phyloP scores from a whole-genome alignment of 495 filamentous ascomycete genomes.

The Evernia prunastri region DNA sequence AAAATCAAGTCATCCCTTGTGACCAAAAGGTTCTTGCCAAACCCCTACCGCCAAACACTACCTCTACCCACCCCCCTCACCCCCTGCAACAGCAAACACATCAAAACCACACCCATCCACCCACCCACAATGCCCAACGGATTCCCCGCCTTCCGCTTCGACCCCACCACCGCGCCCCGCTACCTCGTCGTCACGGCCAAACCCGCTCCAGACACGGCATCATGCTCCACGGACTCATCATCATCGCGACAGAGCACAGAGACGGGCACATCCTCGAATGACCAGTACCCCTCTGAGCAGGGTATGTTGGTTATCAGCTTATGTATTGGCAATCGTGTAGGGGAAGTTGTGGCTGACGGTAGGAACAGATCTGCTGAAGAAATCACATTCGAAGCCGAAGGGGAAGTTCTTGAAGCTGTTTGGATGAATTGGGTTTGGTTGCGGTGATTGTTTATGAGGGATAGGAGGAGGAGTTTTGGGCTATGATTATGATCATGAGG shows the following conservation, averaged over 20 bases:
- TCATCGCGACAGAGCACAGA: neutral
- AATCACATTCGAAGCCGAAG: neutral
- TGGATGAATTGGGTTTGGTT: neutral
- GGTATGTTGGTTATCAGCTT: neutral
- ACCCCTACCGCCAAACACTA: neutral
- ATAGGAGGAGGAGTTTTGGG: no score
- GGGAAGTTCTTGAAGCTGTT: neutral
- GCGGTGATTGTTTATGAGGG: no score
- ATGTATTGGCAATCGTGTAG: neutral
- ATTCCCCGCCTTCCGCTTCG: slow-evolving; percentile 14
- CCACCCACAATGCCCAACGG: slow-evolving; percentile 18
- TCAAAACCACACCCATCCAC: neutral
- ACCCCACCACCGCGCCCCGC: slow-evolving; percentile 10
- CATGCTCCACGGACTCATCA: slow-evolving; percentile 7
- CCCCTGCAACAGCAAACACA: neutral
- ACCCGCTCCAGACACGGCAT: slow-evolving; percentile 2
- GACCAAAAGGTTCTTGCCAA: neutral
- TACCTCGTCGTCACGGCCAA: slow-evolving; percentile 2
- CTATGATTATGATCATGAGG: no score
- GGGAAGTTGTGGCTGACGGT: neutral
- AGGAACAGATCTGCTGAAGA: neutral
- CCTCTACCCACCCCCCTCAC: neutral
- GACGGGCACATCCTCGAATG: slow-evolving; percentile 2
- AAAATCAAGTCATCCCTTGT: neutral
- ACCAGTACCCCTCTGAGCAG: slow-evolving; percentile 15